Percentiles rank a stretch among this genome's conserved stretches.
phyloP scores from a whole-genome alignment of 2,329 filamentous ascomycete genomes.

The Clarireedia homoeocarpa region DNA sequence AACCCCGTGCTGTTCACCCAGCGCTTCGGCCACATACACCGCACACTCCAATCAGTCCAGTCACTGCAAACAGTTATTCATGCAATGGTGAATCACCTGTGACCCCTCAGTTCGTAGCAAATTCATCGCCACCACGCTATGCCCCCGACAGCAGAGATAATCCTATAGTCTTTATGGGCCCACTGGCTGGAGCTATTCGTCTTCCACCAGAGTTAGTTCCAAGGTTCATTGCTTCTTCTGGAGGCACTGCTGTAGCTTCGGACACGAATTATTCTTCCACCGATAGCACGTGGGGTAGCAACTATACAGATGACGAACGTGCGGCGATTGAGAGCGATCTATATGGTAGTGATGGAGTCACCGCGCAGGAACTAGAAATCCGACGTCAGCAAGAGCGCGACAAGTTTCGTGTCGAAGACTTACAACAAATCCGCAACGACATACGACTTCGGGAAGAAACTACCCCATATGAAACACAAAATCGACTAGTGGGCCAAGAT shows the following conservation, averaged over 20 bases:
- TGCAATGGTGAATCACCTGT: background rate
- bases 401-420: background rate
- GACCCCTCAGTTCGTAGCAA: background rate
- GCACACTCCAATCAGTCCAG: background rate
- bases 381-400: background rate
- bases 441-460: background rate
- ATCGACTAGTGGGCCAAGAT: background rate
- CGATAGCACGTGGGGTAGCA: background rate
- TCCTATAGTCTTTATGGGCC: background rate
- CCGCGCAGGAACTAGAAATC: background rate
- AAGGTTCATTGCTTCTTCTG: background rate
- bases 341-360: background rate
- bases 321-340: background rate
- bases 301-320: background rate
- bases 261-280: background rate
- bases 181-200: background rate
- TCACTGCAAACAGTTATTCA: background rate
- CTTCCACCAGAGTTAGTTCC: background rate
- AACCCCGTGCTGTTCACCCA: background rate
- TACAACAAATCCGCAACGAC: background rate
- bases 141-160: background rate
- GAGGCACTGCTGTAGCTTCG: background rate
- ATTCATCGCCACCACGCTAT: background rate
- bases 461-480: background rate
- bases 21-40: background rate